phyloP scores from a whole-genome alignment of 768 basidiomycete species.

The Agrocybe praecox region DNA sequence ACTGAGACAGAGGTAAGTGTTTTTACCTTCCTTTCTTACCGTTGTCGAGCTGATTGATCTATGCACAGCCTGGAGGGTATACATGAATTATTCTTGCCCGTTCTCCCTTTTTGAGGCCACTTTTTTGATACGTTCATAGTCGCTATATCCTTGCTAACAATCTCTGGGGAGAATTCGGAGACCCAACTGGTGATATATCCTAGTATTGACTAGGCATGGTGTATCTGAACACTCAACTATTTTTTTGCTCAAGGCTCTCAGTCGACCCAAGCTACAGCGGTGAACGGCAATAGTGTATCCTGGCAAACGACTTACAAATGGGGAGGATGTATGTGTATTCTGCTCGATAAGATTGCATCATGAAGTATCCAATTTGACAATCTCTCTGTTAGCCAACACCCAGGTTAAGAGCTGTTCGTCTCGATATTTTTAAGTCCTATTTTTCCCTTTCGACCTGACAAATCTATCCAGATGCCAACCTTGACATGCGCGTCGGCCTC shows the following conservation, averaged over 20 bases:
- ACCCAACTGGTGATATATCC: conserved; percentile 22
- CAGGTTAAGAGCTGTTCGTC: conserved; percentile 34
- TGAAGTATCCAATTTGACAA: no score
- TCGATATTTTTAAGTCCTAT: conserved; percentile 10
- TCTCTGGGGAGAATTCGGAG: conserved; percentile 31
- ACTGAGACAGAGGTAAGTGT: conserved; percentile 31
- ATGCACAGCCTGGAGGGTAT: conserved; percentile 19
- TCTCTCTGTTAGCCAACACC: conserved; percentile 7
- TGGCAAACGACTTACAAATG: conserved; percentile 36
- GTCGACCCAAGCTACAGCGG: conserved; percentile 28
- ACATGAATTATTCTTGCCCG: not conserved
- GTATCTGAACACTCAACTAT: not conserved
- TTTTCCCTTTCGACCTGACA: not conserved
- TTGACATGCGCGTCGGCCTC: conserved; percentile 30
- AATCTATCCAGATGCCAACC: conserved; percentile 29
- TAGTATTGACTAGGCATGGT: not conserved
- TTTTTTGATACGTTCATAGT: conserved; percentile 2
- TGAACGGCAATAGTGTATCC: conserved; percentile 26
- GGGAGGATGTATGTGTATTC: conserved; percentile 25
- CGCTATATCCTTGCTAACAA: conserved; percentile 31
- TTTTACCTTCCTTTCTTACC: not conserved
- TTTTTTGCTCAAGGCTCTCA: conserved; percentile 24
- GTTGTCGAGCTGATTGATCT: not conserved
- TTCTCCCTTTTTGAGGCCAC: no score
- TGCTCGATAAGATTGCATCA: no score